Percentiles rank a stretch among this genome's conserved stretches.
Conservation (phyloP, 2,329 filamentous ascomycete genomes). For the Neonectria punicea region DNA sequence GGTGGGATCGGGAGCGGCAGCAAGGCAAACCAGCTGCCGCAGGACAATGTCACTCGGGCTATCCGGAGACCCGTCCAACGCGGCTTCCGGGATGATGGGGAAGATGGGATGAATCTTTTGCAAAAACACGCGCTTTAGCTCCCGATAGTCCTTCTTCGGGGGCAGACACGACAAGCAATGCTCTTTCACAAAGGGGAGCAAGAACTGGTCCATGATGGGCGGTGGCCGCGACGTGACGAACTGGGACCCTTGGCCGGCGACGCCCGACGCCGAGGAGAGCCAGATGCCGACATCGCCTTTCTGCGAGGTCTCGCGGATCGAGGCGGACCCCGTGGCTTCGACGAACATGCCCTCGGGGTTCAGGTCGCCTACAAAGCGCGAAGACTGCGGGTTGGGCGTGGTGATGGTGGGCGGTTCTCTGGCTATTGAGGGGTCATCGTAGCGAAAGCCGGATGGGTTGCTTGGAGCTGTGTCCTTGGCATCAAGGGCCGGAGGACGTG, state of each 20-base stretch:
- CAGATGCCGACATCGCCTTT: conserved; percentile 67
- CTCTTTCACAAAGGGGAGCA: conserved; percentile 56
- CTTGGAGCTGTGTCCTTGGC: conserved; percentile 20
- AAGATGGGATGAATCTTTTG: conserved; percentile 66
- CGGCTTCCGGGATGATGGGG: conserved; percentile 58
- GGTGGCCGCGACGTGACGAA: conserved; percentile 52
- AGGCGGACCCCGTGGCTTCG: conserved; percentile 58
- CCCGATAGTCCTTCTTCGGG: conserved; percentile 56
- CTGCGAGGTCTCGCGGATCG: conserved; percentile 51
- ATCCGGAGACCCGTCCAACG: conserved; percentile 45
- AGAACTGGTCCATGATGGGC: conserved; percentile 52
- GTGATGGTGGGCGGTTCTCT: conserved; percentile 33
- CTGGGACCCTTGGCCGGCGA: conserved; percentile 46
- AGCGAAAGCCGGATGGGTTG: conserved; percentile 24
- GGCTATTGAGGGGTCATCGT: conserved; percentile 22
- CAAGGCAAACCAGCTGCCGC: conserved; percentile 65
- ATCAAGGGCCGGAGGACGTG: conserved; percentile 14
- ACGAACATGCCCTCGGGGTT: conserved; percentile 70
- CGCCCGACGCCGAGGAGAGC: conserved; percentile 51
- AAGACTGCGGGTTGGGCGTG: conserved; percentile 43
- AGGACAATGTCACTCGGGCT: conserved; percentile 56
- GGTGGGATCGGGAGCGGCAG: conserved; percentile 61
- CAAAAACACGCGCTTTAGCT: conserved; percentile 58
- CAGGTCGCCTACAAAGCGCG: conserved; percentile 67
- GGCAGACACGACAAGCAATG: conserved; percentile 61